Base-by-base conservation (phyloP, 2,329 filamentous ascomycete species). In the Cladorrhinum sp. region DNA sequence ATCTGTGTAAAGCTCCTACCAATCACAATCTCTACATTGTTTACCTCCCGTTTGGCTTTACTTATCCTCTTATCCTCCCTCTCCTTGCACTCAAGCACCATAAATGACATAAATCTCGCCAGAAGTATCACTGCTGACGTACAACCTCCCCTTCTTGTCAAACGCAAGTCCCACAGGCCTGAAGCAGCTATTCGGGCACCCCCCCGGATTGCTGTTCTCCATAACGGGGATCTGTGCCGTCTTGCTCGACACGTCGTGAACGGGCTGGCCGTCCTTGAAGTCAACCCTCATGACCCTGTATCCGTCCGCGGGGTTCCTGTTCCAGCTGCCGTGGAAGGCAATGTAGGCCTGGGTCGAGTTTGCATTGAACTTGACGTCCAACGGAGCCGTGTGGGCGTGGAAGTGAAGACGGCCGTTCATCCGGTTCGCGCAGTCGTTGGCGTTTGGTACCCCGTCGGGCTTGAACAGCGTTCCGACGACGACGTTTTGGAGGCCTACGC, bases 361-460 rank as follows among this genome's bases (percentile, higher is more conserved):
- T 9, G 80, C 80, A 22, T 79, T 83, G 74, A 89, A 89, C 65
- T 84, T 83, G 68, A 87, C 80, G 65, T 87, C 85, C 2, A 89
- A 74, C 0, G 86, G 86, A 0, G 86, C 85, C 72, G 80, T 83
- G 66, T 90, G 87, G 1, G 85, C 81, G 45, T 80, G 75, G 58
- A 75, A 72, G 54, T 78, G 79, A 27, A 89, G 73, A 0, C 79
- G 23, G 71, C 85, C 77, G 1, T 61, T 59, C 59, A 60, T 61
- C 48, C 20, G 73, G 63, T 41, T 73, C 71, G 63, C 68, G 61
- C 57, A 71, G 69, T 65, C 64, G 54, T 60, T 49, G 61, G 62
- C 69, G 20, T 69, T 73, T 57, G 55, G 69, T 72, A 65, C 64
- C 50, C 29, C 27, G 58, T 68, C 65, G 22, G 65, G 64, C 45